phyloP scores from a whole-genome alignment of 371 early-diverging fungal species.

The Mucor mucedo region DNA sequence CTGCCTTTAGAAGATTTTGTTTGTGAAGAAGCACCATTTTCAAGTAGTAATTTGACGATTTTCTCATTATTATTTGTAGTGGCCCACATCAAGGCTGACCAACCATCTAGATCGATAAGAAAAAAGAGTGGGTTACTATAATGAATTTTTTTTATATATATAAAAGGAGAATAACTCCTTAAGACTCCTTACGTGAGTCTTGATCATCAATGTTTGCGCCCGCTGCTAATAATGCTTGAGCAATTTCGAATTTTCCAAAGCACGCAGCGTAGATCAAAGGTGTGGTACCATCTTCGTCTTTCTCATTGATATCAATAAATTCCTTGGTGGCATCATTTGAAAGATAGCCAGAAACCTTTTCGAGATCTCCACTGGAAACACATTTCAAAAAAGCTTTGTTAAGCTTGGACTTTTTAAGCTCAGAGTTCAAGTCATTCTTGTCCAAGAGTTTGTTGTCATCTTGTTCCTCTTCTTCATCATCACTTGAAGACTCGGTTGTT shows the following conservation, averaged over 20 bases:
- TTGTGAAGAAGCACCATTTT: constrained; percentile 77
- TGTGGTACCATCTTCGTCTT: constrained; percentile 85
- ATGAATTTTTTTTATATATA: background rate
- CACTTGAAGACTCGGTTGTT: constrained; percentile 7
- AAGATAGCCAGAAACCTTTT: constrained; percentile 70
- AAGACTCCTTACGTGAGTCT: constrained; percentile 71
- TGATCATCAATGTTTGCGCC: constrained; percentile 79
- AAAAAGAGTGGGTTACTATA: background rate
- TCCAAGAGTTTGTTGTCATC: constrained; percentile 20
- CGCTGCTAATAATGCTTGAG: constrained; percentile 66
- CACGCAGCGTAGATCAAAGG: constrained; percentile 88
- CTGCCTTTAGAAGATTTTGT: constrained; percentile 76
- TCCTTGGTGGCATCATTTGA: constrained; percentile 39
- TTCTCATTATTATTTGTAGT: constrained; percentile 81
- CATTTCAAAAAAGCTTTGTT: constrained; percentile 41
- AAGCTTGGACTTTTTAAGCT: constrained; percentile 65
- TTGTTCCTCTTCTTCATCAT: constrained; percentile 7
- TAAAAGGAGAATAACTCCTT: background rate
- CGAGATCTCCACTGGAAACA: constrained; percentile 89
- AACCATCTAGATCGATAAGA: constrained; percentile 65
- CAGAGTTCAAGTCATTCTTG: constrained; percentile 56
- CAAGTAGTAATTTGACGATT: constrained; percentile 74
- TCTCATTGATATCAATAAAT: constrained; percentile 77
- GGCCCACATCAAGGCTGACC: constrained; percentile 95
- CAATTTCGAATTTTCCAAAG: constrained; percentile 81